Percentiles rank a stretch among this genome's conserved stretches.
These are phyloP conservation scores for Hordeum marinum DNA, from an alignment of 176 grass and related monocot genomes.

Conservation along the genomic window DNA sequence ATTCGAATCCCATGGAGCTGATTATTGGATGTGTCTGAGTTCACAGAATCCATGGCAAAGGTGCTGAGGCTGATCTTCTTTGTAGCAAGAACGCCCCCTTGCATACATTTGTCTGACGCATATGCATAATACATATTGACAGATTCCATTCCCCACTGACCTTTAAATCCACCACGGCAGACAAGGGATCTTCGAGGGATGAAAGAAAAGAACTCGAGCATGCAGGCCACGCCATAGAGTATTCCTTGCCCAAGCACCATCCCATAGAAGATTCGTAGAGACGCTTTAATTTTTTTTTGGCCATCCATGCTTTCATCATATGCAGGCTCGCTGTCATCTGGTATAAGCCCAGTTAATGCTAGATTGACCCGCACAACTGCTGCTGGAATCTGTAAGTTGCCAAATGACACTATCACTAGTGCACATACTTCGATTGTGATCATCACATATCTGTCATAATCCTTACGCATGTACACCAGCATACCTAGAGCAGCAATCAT, in stretches of 20 bases:
- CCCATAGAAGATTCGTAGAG: background rate
- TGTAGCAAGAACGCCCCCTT: background rate
- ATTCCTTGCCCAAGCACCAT: conserved; percentile 15
- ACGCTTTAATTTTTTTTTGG: background rate
- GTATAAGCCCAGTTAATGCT: no score
- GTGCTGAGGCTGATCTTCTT: background rate
- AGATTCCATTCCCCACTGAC: background rate
- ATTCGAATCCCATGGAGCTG: background rate
- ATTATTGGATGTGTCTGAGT: background rate
- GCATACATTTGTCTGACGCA: background rate
- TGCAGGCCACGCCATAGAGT: background rate
- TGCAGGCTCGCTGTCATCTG: no score
- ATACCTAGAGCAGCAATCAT: background rate
- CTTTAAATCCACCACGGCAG: background rate
- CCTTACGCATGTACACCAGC: background rate
- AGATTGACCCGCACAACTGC: background rate
- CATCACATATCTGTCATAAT: no score
- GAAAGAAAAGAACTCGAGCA: background rate
- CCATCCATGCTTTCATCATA: no score
- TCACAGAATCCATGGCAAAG: background rate
- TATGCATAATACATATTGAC: conserved; percentile 3
- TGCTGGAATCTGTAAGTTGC: no score
- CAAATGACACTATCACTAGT: no score
- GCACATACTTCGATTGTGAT: background rate
- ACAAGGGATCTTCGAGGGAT: background rate